Evolutionary conservation across 164 flowering plant genomes (phyloP).

Genomic region (Magnolia kwangsiensis): DNA sequence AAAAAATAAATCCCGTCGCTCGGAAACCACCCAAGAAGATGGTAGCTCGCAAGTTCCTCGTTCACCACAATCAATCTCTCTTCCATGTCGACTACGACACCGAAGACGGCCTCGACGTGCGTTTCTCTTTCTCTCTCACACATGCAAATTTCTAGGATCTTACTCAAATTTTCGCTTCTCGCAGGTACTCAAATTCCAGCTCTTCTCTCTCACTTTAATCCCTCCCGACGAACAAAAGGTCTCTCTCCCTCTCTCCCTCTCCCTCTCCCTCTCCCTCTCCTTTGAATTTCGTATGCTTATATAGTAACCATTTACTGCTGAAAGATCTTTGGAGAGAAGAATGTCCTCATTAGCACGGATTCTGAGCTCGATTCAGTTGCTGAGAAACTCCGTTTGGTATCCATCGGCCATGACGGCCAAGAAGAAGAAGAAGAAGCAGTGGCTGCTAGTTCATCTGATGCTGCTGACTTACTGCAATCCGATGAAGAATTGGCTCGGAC

Average conservation of each 20-base stretch:
- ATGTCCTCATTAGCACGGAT: conserved; percentile 43
- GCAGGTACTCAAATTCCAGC: conserved; percentile 82
- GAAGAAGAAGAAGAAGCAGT: conserved; percentile 15
- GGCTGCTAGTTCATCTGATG: conserved; percentile 11
- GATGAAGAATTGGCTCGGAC: conserved; percentile 91
- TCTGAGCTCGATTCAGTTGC: conserved; percentile 55
- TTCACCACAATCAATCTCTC: conserved; percentile 41
- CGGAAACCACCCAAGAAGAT: conserved; percentile 18
- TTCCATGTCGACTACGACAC: conserved; percentile 69
- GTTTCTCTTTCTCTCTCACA: conserved; percentile 9
- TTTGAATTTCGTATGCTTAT: not conserved
- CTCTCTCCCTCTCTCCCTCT: conserved; percentile 3
- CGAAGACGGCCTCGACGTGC: conserved; percentile 69
- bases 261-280: not conserved
- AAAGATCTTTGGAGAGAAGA: conserved; percentile 55
- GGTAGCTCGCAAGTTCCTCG: conserved; percentile 61
- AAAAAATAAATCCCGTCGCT: not conserved
- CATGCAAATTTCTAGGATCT: not conserved
- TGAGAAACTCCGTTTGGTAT: conserved; percentile 51
- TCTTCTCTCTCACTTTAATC: conserved; percentile 81
- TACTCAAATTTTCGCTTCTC: conserved; percentile 3
- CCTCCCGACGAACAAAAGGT: conserved; percentile 91
- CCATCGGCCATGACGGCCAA: conserved; percentile 20
- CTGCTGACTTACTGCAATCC: conserved; percentile 19
- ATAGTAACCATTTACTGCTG: not conserved